Base-by-base conservation (phyloP, 176 grass and related monocot genomes). In the Secale cereale region DNA sequence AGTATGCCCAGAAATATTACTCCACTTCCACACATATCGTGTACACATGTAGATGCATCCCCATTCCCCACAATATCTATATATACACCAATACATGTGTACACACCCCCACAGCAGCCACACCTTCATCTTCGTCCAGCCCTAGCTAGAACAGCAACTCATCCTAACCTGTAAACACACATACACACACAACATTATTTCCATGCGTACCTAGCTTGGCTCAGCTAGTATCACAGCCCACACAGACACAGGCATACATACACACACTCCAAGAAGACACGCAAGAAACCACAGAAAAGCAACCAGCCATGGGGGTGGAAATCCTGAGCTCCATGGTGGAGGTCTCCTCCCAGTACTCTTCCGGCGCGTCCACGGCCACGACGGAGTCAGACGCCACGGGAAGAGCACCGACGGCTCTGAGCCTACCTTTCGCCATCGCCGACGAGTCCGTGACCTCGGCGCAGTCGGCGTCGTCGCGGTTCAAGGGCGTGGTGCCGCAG, bases 401-500 rank as follows among this genome's bases (percentile, higher is more conserved):
- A 22, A 85, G 67, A 54, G 31, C 9, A 5, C 30, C 22, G 4
- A 57, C 0, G 48, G 15, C 28, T n/a, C 70, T 23, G 27, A 52
- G 33, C 20, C 40, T 60, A 0, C 76, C 64, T 4, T 41, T 19
- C 2, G 54, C 3, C 0, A 20, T 16, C 37, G 43, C 20, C 64
- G 59, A 87, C 26, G 81, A 84, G 13, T 85, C 32, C 19, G 77
- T 88, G 20, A 87, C 82, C 25, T 91, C 89, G 41, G 11, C 41
- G 3, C 41, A 43, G 31, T 72, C 72, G 67, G 80, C 86, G 1
- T 94, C 90, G 40, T 99, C 94, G n/a, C 59, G 87, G 33, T 99
- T 83, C 90, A 99, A 99, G 70, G 97, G 97, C 28, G 97, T 99
- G 0, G 97, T 99, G 17, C 94, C 97, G 19, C 97, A 99, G 87